Evolutionary conservation across 345 rosid genomes (phyloP), one percentile per base, ranked within the genome.

Genomic region (Geranium brycei): DNA sequence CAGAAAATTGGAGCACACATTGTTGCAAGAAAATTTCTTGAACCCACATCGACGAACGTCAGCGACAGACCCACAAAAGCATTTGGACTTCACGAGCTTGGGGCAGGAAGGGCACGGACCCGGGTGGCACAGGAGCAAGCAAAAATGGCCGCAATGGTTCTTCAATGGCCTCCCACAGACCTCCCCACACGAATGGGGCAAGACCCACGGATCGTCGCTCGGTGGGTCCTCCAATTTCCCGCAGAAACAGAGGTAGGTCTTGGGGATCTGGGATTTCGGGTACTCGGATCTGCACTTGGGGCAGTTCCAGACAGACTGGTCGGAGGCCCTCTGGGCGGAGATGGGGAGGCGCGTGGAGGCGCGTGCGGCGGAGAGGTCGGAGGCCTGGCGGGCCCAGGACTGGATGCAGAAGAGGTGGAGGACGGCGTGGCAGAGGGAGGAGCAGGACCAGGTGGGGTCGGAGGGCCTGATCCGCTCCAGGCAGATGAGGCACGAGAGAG

Each of bases 51-150:
- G 81, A 64, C 85, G 86, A 62, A 83, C 87, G 41, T 85, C 95
- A 40, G 73, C 81, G 10, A 77, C 66, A 17, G 76, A 76, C 0
- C 87, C 85, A 15, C 97, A 92, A 65, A 83, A 89, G 74, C 97
- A 92, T 16, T 63, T 62, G 17, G 79, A 62, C 47, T 79, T 78
- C 2, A 86, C 80, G 2, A 87, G 80, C 76, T 87, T 85, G 0
- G 97, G 97, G 66, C 97, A 92, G 51, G 96, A 69, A 0, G 98
- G 93, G 70, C 96, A 87, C 19, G 97, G 91, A 8, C 96, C 98
- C 1, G 98, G 96, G 60, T 92, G 98, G 51, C 90, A 89, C 13
- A 92, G 73, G 6, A 92, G 72, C 68, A 92, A 74, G 59, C 98
- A 89, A 62, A 72, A 78, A 66, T 92, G 96, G 3, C 97, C 97